Base-by-base conservation (phyloP, 352 stramenopile genomes). In the Phytophthora meadii region DNA sequence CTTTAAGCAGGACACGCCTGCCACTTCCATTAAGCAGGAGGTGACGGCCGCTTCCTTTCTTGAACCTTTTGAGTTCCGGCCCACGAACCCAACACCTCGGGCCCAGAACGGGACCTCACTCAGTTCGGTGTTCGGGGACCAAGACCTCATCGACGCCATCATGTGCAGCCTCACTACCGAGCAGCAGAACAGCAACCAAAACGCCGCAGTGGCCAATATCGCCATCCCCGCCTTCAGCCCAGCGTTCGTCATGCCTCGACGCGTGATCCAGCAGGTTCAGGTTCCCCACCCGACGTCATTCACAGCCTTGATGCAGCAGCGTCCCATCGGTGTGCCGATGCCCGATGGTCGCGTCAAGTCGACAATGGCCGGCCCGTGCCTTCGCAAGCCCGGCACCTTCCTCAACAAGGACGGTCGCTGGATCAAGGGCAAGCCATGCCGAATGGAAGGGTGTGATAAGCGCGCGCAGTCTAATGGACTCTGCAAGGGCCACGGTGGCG, bases 381-480 rank as follows among this genome's bases (percentile, higher is more conserved):
- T 84, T 9, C 83, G 85, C 56, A 90, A 90, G 51, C 83, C 85
- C 3, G 85, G 85, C 27, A 94, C 85, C n/a, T 94, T 94, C 68
- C 71, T 94, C 10, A 94, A 94, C 71, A 94, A 94, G 78, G 85
- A 94, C 61, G 85, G 85, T n/a, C 85, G 85, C 2, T 94, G 85
- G 85, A 93, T 93, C 74, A 93, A 93, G 72, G 85, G 85, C 71
- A 94, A 94, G 65, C 83, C 82, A 8, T 94, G 85, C 66, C 81
- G 79, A 49, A 84, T 88, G 65, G 73, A 84, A 58, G 72, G 72
- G 15, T 93, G 85, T 50, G 83, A 92, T 53, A 92, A 92, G 70
- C 79, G 82, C 32, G 86, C 84, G 37, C 86, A 94, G 68, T 94
- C 86, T 10, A 92, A 87, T 40, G 82, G 86, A 5, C 70, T 90